These are phyloP conservation scores for Cryomyces antarcticus DNA, from an alignment of 495 filamentous ascomycete species.

Conservation along the genomic window DNA sequence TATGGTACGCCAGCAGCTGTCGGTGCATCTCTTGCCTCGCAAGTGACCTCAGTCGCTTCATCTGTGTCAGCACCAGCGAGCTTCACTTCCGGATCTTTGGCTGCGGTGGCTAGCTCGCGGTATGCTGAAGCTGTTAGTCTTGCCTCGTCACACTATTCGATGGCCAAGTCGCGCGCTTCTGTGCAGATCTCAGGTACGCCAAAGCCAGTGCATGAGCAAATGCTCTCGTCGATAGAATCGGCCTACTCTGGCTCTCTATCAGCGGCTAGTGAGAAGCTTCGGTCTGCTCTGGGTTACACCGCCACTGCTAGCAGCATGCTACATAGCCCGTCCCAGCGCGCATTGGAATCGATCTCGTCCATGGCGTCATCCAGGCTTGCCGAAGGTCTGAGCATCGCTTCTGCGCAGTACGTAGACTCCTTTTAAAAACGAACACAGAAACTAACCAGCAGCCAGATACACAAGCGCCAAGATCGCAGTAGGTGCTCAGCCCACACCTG, in stretches of 20 bases:
- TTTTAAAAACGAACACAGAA: neutral
- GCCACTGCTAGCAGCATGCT: conserved; percentile 16
- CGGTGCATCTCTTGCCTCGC: conserved; percentile 17
- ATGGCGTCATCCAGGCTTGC: conserved; percentile 43
- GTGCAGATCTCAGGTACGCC: conserved; percentile 45
- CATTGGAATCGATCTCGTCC: conserved; percentile 36
- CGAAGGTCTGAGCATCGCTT: conserved; percentile 42
- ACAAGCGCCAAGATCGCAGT: conserved; percentile 36
- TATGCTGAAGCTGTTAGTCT: conserved; percentile 39
- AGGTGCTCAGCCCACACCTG: conserved; percentile 32
- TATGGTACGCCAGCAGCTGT: conserved; percentile 36
- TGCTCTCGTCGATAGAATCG: conserved; percentile 44
- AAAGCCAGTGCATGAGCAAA: conserved; percentile 36
- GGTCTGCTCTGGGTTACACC: conserved; percentile 24
- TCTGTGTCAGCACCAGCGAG: neutral
- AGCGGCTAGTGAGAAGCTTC: conserved; percentile 36
- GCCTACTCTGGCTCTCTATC: conserved; percentile 46
- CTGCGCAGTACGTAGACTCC: conserved; percentile 29
- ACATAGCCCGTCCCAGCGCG: conserved; percentile 22
- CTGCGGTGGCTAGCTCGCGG: conserved; percentile 29
- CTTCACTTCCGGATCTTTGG: conserved; percentile 13
- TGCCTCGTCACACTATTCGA: conserved; percentile 42
- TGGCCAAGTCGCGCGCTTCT: conserved; percentile 43
- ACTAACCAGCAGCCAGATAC: conserved; percentile 12
- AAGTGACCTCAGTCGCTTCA: neutral